Evolutionary conservation across 345 rosid genomes (phyloP).

Genomic region (Pugionium dolabratum): DNA sequence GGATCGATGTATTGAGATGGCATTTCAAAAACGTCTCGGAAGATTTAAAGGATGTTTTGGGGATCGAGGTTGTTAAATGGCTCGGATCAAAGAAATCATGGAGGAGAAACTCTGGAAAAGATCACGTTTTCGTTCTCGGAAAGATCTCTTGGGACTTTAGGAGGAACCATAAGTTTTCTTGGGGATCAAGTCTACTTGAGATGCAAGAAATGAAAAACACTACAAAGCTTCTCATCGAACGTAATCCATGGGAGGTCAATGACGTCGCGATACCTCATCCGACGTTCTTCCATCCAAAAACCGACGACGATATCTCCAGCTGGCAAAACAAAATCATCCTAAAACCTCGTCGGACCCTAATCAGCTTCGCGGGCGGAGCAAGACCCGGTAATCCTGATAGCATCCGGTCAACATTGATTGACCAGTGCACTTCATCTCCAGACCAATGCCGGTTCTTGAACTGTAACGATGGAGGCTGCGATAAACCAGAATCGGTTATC

Average conservation of each 20-base stretch:
- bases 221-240: slow-evolving; percentile 73
- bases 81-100: slow-evolving; percentile 59
- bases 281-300: slow-evolving; percentile 73
- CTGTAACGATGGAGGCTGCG: slow-evolving; percentile 54
- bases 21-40: slow-evolving; percentile 79
- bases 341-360: slow-evolving; percentile 46
- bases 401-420: slow-evolving; percentile 62
- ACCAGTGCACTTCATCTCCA: slow-evolving; percentile 51
- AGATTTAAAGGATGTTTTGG: slow-evolving; percentile 63
- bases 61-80: slow-evolving; percentile 68
- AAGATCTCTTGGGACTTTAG: slow-evolving; percentile 93
- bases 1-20: slow-evolving; percentile 83
- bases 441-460: slow-evolving; percentile 54
- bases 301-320: slow-evolving; percentile 55
- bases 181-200: slow-evolving; percentile 77
- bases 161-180: slow-evolving; percentile 48
- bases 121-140: slow-evolving; percentile 86
- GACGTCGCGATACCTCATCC: slow-evolving; percentile 89
- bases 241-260: slow-evolving; percentile 81
- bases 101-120: slow-evolving; percentile 58
- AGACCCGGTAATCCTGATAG: slow-evolving; percentile 56
- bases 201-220: slow-evolving; percentile 79
- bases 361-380: slow-evolving; percentile 72
- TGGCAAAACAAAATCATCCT: slow-evolving; percentile 68
- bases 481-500: slow-evolving; percentile 53